Evolutionary conservation across 345 rosid genomes (phyloP).

Genomic region (Eucalyptus polyanthemos): DNA sequence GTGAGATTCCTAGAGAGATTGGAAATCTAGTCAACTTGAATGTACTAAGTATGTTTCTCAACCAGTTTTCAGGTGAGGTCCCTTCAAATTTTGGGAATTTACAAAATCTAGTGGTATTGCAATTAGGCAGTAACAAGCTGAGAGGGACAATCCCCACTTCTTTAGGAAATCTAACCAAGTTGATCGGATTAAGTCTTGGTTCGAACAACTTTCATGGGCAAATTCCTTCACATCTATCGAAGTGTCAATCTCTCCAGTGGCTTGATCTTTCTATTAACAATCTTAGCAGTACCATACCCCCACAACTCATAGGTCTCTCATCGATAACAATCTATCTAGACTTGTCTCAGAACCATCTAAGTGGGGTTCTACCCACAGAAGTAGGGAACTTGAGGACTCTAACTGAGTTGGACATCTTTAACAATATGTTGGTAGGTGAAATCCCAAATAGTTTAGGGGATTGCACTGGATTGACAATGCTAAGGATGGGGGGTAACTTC

Average conservation of each 20-base stretch:
- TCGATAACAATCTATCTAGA: too few species aligned
- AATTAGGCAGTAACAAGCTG: rapidly evolving
- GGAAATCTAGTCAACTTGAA: not conserved
- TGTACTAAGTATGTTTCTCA: rapidly evolving
- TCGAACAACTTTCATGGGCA: not conserved
- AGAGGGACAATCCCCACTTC: not conserved
- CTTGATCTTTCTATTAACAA: not conserved
- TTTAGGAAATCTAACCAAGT: not conserved
- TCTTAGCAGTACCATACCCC: not conserved
- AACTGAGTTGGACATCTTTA: too few species aligned
- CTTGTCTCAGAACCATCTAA: too few species aligned
- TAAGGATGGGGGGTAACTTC: not conserved
- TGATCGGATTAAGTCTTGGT: not conserved
- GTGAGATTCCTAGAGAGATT: too few species aligned
- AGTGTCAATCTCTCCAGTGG: not conserved
- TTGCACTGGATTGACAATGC: not conserved
- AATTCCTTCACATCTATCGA: not conserved
- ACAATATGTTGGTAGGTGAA: too few species aligned
- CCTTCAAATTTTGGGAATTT: not conserved
- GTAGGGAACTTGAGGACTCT: too few species aligned
- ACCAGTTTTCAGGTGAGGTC: not conserved
- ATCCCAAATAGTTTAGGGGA: not conserved
- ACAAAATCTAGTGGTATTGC: not conserved
- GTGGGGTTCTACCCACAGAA: too few species aligned
- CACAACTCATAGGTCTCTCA: too few species aligned